phyloP scores from a whole-genome alignment of 1,284 basidiomycete species.

The Tilletia caries region DNA sequence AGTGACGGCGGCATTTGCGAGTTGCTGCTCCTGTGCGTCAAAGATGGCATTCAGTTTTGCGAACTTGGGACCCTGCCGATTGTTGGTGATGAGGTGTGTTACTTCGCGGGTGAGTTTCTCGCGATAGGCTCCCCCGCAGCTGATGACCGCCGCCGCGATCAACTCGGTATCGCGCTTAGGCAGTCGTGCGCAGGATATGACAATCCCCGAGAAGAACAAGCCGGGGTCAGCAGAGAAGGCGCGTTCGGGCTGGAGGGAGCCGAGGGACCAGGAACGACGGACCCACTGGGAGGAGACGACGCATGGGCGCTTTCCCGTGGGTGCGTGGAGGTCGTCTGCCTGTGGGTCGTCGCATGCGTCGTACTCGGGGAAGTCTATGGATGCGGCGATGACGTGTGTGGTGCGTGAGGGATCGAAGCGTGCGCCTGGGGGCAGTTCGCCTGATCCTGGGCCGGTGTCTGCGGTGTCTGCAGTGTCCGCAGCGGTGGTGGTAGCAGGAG shows the following conservation, averaged over 20 bases:
- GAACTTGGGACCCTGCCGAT: conserved; percentile 25
- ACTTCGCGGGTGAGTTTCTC: conserved; percentile 72
- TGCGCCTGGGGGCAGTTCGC: not conserved
- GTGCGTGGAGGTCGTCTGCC: conserved; percentile 13
- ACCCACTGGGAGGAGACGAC: conserved; percentile 37
- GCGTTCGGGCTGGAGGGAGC: conserved; percentile 44
- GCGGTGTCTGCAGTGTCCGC: not conserved
- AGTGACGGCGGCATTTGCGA: conserved; percentile 27
- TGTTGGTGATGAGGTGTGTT: conserved; percentile 71
- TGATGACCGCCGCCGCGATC: conserved; percentile 67
- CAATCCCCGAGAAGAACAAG: conserved; percentile 75
- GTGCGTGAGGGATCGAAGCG: conserved; percentile 38
- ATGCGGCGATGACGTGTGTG: conserved; percentile 59
- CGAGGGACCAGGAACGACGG: conserved; percentile 27
- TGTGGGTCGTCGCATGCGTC: conserved; percentile 27
- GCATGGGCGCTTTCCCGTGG: conserved; percentile 11
- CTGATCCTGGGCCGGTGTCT: not conserved
- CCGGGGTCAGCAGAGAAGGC: conserved; percentile 72
- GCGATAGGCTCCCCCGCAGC: conserved; percentile 78
- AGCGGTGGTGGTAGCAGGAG: too few species aligned
- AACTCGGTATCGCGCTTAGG: conserved; percentile 67
- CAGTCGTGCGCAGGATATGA: conserved; percentile 62
- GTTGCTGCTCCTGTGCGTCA: conserved; percentile 34
- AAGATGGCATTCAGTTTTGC: conserved; percentile 16
- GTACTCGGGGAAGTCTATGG: conserved; percentile 61